Conservation (phyloP, 2,329 filamentous ascomycete species). For the Colletotrichum shisoi region DNA sequence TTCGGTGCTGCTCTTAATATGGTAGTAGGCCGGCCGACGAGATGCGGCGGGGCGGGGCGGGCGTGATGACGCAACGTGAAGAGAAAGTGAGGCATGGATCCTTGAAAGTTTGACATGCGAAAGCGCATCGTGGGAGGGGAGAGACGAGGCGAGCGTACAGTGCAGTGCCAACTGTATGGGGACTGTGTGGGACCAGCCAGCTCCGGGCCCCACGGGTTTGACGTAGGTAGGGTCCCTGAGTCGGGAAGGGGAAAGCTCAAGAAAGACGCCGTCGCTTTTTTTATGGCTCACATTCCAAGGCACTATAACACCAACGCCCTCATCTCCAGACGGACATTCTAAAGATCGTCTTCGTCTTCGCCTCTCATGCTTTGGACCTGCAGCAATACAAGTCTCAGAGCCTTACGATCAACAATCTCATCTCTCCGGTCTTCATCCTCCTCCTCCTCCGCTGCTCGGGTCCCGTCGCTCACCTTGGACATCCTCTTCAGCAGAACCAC, state of each 20-base stretch:
- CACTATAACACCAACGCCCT: conserved; percentile 32
- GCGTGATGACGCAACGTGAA: conserved; percentile 36
- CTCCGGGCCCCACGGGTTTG: neutral
- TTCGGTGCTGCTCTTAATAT: neutral
- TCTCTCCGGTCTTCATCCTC: neutral
- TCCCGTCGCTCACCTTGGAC: conserved; percentile 1
- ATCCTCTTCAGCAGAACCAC: conserved; percentile 2
- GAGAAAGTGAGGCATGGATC: conserved; percentile 20
- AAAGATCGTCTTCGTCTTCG: neutral
- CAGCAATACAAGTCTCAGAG: conserved; percentile 9
- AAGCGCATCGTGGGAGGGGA: conserved; percentile 18
- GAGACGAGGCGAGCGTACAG: conserved; percentile 1
- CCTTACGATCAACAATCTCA: conserved; percentile 28
- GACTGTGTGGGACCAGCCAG: neutral
- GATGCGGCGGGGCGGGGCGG: neutral
- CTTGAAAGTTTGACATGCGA: conserved; percentile 29
- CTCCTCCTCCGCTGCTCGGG: conserved; percentile 34
- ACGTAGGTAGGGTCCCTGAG: no score
- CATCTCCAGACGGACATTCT: conserved; percentile 3
- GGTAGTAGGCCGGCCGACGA: neutral
- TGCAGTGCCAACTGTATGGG: neutral
- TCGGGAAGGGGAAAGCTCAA: no score
- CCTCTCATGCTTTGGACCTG: conserved; percentile 28
- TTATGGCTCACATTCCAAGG: conserved; percentile 36
- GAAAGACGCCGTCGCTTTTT: conserved; percentile 3